Base-by-base conservation (phyloP, 192 early-diverging fungal species). In the Mortierella claussenii region DNA sequence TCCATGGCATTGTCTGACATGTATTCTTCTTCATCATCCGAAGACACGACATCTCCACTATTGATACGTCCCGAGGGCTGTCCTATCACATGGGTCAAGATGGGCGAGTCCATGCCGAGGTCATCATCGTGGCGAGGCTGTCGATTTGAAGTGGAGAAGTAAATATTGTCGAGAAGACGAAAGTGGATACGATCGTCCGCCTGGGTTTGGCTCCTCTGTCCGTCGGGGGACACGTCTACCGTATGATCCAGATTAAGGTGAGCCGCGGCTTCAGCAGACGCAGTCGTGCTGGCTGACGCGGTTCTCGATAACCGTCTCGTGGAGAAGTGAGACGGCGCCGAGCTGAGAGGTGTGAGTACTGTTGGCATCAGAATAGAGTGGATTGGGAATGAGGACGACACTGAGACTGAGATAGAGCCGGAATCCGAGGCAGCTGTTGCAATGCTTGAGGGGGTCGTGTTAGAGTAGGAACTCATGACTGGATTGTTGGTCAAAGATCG, bases 151-250 rank as follows among this genome's bases (percentile, higher is more conserved):
- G 57, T 32, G 18, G 73, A 60, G 34, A 60, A 67, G 24, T 54
- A 61, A 33, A 59, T 37, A 23, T 50, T 52, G 44, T 62, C 45
- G 18, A 76, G 37, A 15, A 67, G 37, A 0, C 73, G 64, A 50
- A 76, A 76, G 34, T 76, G 63, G 24, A 76, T 76, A 12, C 64
- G 57, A 11, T 76, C 64, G 37, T 76, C 73, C 24, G 54, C 70
- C 26, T 75, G 45, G n/a, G n/a, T n/a, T n/a, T n/a, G n/a, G n/a
- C n/a, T n/a, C n/a, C n/a, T n/a, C n/a, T n/a, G 54, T 7, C 6
- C 30, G 3, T 32, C n/a, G 23, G n/a, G n/a, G n/a, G n/a, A n/a
- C n/a, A n/a, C n/a, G n/a, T n/a, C n/a, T n/a, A n/a, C n/a, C n/a
- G n/a, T n/a, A n/a, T n/a, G n/a, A n/a, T n/a, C n/a, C n/a, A n/a